A percentile compares a stretch with the other conserved stretches of the same genome.
These are phyloP conservation scores for Bisporella sp. DNA, from an alignment of 2,329 filamentous ascomycete species.

Conservation along the genomic window DNA sequence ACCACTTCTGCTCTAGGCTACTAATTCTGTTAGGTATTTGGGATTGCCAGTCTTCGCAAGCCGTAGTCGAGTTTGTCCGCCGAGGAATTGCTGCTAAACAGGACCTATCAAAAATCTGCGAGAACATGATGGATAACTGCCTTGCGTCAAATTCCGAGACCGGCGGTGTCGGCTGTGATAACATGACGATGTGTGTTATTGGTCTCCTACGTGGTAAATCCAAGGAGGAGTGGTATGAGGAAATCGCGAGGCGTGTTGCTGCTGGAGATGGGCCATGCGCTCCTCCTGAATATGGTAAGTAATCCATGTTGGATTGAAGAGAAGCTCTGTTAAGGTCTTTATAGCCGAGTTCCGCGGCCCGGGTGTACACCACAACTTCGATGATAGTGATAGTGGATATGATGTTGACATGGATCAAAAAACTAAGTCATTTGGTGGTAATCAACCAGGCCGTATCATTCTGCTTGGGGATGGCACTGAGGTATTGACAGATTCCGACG, in stretches of 20 bases:
- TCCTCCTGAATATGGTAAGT: constrained; percentile 94
- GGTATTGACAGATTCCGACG: constrained; percentile 79
- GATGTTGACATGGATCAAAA: constrained; percentile 66
- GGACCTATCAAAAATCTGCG: constrained; percentile 88
- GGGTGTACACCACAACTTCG: constrained; percentile 74
- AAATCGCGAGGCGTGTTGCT: constrained; percentile 87
- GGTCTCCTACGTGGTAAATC: constrained; percentile 85
- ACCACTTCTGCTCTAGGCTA: constrained; percentile 5
- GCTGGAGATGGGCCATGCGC: constrained; percentile 97
- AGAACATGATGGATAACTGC: constrained; percentile 99
- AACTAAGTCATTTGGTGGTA: constrained; percentile 58
- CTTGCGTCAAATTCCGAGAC: constrained; percentile 96
- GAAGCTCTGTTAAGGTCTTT: constrained; percentile 21
- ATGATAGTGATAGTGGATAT: constrained; percentile 72
- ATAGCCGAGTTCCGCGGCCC: constrained; percentile 80
- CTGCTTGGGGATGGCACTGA: constrained; percentile 93
- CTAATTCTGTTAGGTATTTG: constrained; percentile 69
- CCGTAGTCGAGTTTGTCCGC: constrained; percentile 92
- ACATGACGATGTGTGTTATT: constrained; percentile 97
- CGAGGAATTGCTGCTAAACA: constrained; percentile 96
- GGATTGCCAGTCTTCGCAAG: constrained; percentile 98
- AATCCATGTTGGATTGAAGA: constrained; percentile 7
- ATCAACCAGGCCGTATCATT: constrained; percentile 77
- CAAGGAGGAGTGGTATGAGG: constrained; percentile 98
- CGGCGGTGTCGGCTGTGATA: constrained; percentile 95